A percentile compares a stretch with the other conserved stretches of the same genome.
These are phyloP conservation scores for Hypoxylon subgilvum DNA, from an alignment of 495 filamentous ascomycete genomes.

Conservation along the genomic window DNA sequence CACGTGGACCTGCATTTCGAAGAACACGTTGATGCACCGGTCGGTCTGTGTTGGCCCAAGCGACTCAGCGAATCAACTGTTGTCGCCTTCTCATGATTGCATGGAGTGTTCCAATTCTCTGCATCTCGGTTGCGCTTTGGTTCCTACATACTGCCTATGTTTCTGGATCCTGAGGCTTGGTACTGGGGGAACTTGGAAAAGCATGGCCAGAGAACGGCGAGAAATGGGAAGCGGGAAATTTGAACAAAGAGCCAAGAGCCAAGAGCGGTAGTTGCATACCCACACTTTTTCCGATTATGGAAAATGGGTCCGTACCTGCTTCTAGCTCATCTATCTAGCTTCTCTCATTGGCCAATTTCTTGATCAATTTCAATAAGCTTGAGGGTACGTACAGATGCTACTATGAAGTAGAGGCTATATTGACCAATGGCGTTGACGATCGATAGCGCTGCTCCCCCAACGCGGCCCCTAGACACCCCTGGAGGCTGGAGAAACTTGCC, in stretches of 20 bases:
- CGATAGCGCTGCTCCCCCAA: conserved; percentile 16
- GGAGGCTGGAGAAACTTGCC: background rate
- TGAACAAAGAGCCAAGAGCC: background rate
- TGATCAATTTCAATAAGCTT: conserved; percentile 25
- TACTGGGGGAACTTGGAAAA: background rate
- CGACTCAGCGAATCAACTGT: no score
- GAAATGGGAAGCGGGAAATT: conserved; percentile 9
- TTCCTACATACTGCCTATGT: no score
- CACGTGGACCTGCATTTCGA: conserved; percentile 21
- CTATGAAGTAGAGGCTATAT: no score
- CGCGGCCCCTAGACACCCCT: background rate
- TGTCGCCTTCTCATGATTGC: no score
- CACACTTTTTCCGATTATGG: conserved; percentile 2
- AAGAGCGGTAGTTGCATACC: conserved; percentile 26
- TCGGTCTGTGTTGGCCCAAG: no score
- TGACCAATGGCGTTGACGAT: conserved; percentile 15
- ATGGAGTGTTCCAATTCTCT: conserved; percentile 13
- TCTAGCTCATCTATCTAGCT: conserved; percentile 21
- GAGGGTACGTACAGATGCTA: no score
- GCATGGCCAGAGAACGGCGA: conserved; percentile 1
- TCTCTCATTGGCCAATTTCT: conserved; percentile 10
- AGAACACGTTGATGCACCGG: conserved; percentile 16
- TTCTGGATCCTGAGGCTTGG: no score
- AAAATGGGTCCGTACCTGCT: conserved; percentile 22
- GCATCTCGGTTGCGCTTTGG: conserved; percentile 1